Percentiles rank a stretch among this genome's conserved stretches.
Conservation (phyloP, 495 filamentous ascomycete genomes). For the Neurospora sp. region DNA sequence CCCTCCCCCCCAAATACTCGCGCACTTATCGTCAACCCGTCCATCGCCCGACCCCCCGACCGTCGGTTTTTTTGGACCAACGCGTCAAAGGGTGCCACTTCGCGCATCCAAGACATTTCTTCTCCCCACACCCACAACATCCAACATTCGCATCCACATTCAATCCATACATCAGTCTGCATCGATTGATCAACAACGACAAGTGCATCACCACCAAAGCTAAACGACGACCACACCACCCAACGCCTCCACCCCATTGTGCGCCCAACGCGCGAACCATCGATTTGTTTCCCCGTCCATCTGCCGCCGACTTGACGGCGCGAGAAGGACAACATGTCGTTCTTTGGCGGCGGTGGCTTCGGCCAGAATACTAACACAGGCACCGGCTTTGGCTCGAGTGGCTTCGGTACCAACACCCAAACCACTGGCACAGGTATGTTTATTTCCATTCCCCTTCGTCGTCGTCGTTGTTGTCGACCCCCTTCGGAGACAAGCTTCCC, state of each 20-base stretch:
- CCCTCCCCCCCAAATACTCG: background rate
- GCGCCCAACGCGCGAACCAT: background rate
- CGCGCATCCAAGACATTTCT: background rate
- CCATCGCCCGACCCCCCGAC: background rate
- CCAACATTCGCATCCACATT: background rate
- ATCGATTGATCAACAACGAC: background rate
- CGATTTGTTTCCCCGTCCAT: background rate
- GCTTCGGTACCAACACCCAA: constrained; percentile 46
- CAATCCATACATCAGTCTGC: background rate
- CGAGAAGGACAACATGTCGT: constrained; percentile 32
- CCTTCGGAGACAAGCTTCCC: background rate
- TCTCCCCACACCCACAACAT: background rate
- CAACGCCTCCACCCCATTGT: background rate
- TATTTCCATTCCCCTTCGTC: constrained; percentile 3
- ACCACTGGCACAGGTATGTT: constrained; percentile 32
- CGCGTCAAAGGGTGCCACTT: background rate
- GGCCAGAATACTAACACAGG: constrained; percentile 48
- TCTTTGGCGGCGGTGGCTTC: constrained; percentile 46
- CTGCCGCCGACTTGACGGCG: background rate
- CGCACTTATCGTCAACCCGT: background rate
- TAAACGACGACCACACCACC: background rate
- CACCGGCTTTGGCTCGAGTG: constrained; percentile 41
- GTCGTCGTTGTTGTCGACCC: background rate
- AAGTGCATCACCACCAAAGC: background rate
- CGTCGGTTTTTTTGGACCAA: background rate